phyloP scores from a whole-genome alignment of 176 grass and related monocot genomes.

The Phoenix roebelenii region DNA sequence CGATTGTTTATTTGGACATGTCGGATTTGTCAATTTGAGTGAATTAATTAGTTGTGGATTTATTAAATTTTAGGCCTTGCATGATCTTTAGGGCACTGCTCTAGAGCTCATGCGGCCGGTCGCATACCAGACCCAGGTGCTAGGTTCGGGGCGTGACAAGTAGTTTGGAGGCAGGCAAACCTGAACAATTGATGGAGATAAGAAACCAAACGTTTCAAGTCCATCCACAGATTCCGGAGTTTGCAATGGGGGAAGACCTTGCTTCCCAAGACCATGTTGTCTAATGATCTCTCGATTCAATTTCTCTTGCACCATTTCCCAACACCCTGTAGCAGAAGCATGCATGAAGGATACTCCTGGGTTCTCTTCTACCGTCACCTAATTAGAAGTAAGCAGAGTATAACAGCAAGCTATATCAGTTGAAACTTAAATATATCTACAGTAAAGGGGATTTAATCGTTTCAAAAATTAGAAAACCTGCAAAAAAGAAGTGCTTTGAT shows the following conservation, averaged over 20 bases:
- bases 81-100: too few species aligned
- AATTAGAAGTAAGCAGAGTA: conserved; percentile 8
- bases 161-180: conserved; percentile 20
- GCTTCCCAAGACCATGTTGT: conserved; percentile 21
- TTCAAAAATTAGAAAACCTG: too few species aligned
- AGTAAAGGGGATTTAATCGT: too few species aligned
- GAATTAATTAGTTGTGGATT: too few species aligned
- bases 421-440: too few species aligned
- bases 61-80: too few species aligned
- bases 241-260: conserved; percentile 26
- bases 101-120: too few species aligned
- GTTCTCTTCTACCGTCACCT: conserved; percentile 45
- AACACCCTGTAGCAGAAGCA: conserved; percentile 42
- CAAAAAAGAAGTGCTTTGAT: too few species aligned
- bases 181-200: conserved; percentile 40
- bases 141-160: too few species aligned
- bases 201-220: conserved; percentile 80
- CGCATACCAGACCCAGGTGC: too few species aligned
- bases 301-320: conserved; percentile 45
- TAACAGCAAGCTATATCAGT: background rate
- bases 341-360: conserved; percentile 42
- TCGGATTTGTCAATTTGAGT: too few species aligned
- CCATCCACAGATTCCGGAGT: conserved; percentile 33
- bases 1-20: too few species aligned
- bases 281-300: conserved; percentile 55